phyloP scores from a whole-genome alignment of 2,329 filamentous ascomycete species.

The Endoconidiophora polonica region DNA sequence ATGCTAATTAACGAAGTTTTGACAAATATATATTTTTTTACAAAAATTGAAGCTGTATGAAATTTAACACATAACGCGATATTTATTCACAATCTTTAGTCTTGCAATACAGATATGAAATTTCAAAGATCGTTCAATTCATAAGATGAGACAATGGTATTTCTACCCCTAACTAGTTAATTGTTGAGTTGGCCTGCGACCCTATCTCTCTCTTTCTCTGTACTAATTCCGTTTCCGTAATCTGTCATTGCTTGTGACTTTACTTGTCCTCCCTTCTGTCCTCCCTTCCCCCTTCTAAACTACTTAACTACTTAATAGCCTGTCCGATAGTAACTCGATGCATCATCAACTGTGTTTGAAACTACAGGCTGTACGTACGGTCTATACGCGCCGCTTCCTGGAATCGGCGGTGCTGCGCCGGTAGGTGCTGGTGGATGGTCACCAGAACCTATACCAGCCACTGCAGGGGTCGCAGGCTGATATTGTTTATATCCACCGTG shows the following conservation, averaged over 20 bases:
- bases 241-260: background rate
- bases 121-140: too few relatives aligned
- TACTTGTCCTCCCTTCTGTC: background rate
- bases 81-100: too few relatives aligned
- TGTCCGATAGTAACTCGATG: slow-evolving; percentile 38
- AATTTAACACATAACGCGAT: too few relatives aligned
- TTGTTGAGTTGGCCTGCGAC: too few relatives aligned
- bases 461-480: slow-evolving; percentile 1
- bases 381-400: slow-evolving; percentile 31
- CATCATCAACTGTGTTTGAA: slow-evolving; percentile 31
- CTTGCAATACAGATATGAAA: too few relatives aligned
- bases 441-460: slow-evolving; percentile 20
- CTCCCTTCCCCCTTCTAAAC: background rate
- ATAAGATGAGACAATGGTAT: too few relatives aligned
- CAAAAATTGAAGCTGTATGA: too few relatives aligned
- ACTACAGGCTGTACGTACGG: slow-evolving; percentile 37
- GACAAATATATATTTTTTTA: too few relatives aligned
- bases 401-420: slow-evolving; percentile 19
- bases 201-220: too few relatives aligned
- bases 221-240: background rate
- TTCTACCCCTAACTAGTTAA: too few relatives aligned
- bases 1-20: too few relatives aligned
- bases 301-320: slow-evolving; percentile 2
- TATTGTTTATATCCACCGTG: slow-evolving; percentile 6
- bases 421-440: slow-evolving; percentile 24